Evolutionary conservation across 495 filamentous ascomycete genomes (phyloP).

Genomic region (Neurospora terricola): DNA sequence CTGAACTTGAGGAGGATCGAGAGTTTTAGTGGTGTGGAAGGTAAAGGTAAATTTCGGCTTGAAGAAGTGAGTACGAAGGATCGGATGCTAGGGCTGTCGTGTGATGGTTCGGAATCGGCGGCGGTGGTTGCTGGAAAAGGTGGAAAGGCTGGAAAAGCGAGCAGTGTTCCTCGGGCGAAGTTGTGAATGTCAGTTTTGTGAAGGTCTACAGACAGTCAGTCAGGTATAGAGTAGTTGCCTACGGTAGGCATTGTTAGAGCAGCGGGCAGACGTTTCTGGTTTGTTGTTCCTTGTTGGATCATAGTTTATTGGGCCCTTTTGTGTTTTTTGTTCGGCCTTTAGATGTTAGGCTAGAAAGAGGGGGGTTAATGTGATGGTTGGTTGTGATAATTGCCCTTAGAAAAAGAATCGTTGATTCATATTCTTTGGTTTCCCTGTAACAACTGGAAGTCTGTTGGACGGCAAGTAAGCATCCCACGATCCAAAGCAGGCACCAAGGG

Average conservation of each 20-base stretch:
- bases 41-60: slow-evolving; percentile 1
- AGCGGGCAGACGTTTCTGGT: background rate
- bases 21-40: slow-evolving; percentile 7
- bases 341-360: background rate
- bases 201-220: background rate
- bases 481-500: background rate
- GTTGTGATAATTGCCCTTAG: background rate
- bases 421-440: background rate
- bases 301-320: background rate
- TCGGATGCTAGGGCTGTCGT: background rate
- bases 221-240: background rate
- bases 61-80: slow-evolving; percentile 7
- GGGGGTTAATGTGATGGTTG: background rate
- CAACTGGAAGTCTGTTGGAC: background rate
- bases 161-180: background rate
- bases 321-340: background rate
- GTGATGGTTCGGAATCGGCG: background rate
- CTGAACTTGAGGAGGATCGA: slow-evolving; percentile 26
- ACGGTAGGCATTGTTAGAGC: background rate
- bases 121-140: background rate
- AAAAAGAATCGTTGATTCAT: background rate
- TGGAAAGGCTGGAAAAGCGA: background rate
- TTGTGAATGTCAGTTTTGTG: background rate
- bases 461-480: background rate
- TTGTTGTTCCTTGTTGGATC: background rate